A percentile compares a stretch with the other conserved stretches of the same genome.
Evolutionary conservation across 176 grass and related monocot species (phyloP).

Genomic region (Pontederia crassipes): DNA sequence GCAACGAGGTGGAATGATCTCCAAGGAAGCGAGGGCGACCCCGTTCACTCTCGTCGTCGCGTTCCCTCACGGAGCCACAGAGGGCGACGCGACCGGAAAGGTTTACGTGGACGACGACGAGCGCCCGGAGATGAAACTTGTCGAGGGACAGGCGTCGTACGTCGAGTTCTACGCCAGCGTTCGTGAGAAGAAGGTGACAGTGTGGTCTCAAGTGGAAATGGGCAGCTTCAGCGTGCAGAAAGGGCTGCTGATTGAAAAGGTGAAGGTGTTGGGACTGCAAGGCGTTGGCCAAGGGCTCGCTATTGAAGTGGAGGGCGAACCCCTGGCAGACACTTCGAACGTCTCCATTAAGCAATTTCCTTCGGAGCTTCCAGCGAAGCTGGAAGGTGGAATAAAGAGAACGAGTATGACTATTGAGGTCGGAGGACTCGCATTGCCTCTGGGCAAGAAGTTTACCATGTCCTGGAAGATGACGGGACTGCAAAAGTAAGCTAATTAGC

Average conservation of each 20-base stretch:
- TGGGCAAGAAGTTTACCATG: conserved; percentile 88
- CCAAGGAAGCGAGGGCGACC: conserved; percentile 45
- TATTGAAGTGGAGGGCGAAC: conserved; percentile 36
- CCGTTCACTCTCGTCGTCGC: conserved; percentile 75
- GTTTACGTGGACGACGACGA: conserved; percentile 89
- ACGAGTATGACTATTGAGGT: conserved; percentile 58
- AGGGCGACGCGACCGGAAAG: conserved; percentile 43
- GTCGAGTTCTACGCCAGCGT: conserved; percentile 50
- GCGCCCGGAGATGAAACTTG: conserved; percentile 67
- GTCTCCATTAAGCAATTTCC: conserved; percentile 19
- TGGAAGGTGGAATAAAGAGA: conserved; percentile 19
- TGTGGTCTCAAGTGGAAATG: conserved; percentile 49
- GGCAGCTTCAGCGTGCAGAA: conserved; percentile 46
- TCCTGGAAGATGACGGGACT: conserved; percentile 56
- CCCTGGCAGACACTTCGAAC: conserved; percentile 20
- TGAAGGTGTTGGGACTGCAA: conserved; percentile 57
- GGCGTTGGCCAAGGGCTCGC: conserved; percentile 40
- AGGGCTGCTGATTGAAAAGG: conserved; percentile 55
- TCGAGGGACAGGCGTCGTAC: conserved; percentile 60
- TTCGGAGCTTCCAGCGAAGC: conserved; percentile 10
- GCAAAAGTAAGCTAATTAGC: conserved; percentile 18
- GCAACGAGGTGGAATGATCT: conserved; percentile 67
- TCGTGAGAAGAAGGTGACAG: conserved; percentile 49
- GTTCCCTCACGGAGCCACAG: conserved; percentile 43
- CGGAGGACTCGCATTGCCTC: conserved; percentile 56